phyloP scores from a whole-genome alignment of 2,329 filamentous ascomycete species.

The Cladophialophora psammophila region DNA sequence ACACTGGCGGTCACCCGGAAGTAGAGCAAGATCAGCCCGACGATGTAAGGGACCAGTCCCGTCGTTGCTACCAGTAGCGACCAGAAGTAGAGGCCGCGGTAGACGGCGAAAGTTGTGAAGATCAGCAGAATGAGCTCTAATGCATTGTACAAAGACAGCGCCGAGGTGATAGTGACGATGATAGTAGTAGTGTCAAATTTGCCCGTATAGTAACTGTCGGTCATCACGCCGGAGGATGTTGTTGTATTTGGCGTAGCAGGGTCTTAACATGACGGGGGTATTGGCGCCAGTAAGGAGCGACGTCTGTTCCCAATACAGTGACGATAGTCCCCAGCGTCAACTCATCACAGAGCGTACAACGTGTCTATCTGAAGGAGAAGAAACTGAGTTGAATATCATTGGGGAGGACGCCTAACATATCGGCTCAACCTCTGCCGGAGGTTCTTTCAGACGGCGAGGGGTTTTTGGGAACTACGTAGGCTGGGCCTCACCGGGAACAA shows the following conservation, averaged over 20 bases:
- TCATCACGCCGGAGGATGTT: conserved; percentile 4
- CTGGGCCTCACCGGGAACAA: neutral
- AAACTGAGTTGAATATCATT: neutral
- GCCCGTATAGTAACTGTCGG: conserved; percentile 9
- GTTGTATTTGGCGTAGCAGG: neutral
- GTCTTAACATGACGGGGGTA: neutral
- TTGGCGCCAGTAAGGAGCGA: neutral
- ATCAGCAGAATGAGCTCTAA: conserved; percentile 58
- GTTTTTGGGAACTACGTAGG: neutral
- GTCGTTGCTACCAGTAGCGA: conserved; percentile 52
- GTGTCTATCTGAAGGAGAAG: neutral
- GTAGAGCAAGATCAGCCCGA: conserved; percentile 57
- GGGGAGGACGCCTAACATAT: neutral
- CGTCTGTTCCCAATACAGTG: neutral
- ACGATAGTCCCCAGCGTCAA: neutral
- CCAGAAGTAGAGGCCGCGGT: conserved; percentile 59
- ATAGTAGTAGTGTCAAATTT: conserved; percentile 18
- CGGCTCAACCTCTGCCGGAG: neutral
- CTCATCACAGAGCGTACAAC: neutral
- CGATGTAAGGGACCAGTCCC: conserved; percentile 55
- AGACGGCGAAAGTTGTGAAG: conserved; percentile 56
- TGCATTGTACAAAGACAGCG: conserved; percentile 54
- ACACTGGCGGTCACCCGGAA: conserved; percentile 46
- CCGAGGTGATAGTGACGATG: conserved; percentile 20
- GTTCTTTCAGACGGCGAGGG: neutral